Evolutionary conservation across 148 eudicot genomes (phyloP).

Genomic region (Camellia japonica): DNA sequence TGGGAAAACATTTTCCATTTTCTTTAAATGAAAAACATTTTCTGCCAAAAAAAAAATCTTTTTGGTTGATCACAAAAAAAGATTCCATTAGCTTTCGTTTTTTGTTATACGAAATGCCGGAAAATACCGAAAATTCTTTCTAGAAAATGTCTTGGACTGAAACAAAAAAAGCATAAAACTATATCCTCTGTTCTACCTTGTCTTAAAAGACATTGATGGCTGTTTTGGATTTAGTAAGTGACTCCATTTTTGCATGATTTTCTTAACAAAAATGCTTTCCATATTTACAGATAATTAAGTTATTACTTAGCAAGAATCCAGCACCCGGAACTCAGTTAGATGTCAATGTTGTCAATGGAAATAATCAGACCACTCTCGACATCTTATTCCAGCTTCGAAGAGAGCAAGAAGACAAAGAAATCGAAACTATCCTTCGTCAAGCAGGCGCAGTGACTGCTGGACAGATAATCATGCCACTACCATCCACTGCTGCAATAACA

Average conservation of each 20-base stretch:
- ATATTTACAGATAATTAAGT: not conserved
- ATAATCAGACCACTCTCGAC: not conserved
- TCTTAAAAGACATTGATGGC: not conserved
- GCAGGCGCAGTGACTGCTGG: not conserved
- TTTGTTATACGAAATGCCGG: too few species aligned
- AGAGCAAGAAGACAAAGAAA: not conserved
- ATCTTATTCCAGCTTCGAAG: not conserved
- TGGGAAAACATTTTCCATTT: too few species aligned
- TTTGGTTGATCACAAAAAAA: too few species aligned
- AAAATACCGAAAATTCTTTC: too few species aligned
- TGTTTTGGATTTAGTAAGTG: not conserved
- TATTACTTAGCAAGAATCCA: not conserved
- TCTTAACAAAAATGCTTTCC: too few species aligned
- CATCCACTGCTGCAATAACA: not conserved
- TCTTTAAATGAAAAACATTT: too few species aligned
- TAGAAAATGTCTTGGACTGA: too few species aligned
- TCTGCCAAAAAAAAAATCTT: too few species aligned
- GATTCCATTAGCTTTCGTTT: too few species aligned
- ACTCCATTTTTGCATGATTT: not conserved
- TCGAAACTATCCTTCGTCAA: not conserved
- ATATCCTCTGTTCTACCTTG: too few species aligned
- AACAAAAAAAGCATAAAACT: too few species aligned
- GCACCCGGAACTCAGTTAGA: not conserved
- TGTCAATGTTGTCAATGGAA: not conserved
- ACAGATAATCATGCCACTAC: not conserved